Evolutionary conservation across 1,284 basidiomycete genomes (phyloP), one percentile per base, ranked within the genome.

Genomic region (Cutaneotrichosporon cutaneum): DNA sequence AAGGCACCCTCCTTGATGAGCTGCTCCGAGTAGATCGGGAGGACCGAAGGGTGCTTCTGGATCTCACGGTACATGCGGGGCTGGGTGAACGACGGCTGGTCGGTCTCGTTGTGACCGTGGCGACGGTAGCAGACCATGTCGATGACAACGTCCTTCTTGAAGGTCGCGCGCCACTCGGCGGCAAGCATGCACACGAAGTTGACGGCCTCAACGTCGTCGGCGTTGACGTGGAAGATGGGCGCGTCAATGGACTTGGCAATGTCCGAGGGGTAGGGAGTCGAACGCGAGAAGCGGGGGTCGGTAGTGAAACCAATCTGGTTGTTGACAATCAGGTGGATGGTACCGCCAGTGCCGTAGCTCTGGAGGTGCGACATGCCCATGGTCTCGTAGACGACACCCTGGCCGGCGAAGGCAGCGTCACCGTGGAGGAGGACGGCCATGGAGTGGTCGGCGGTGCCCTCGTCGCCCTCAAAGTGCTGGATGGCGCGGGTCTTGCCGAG

Each of bases 261-360:
- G 78, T 99, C 96, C 59, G 95, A 97, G n/a, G 90, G 90, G 82
- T 99, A 99, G 45, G 96, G 92, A 2, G 96, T 99, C 16, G 95
- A 99, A 65, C 95, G 94, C 57, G 94, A 83, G 82, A 98, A 98
- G 66, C 94, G 89, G 54, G 96, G 96, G 79, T 98, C 95, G 60
- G 96, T 99, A 64, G 96, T 99, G 84, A 99, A 99, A 69, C 96
- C 96, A 67, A 99, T 97, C 81, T 99, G 96, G 83, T 99, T 99
- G 85, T 99, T 99, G 73, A 99, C 94, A 73, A 99, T 94, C 68
- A 99, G 83, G 80, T 99, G 96, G 72, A 99, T 92, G 52, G 96
- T 99, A 66, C 96, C 96, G 65, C 96, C 96, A 21, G 94, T 97
- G 55, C 94, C 94, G 80, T 97, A 99, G 82, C 86, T 88, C 52